These are phyloP conservation scores for Epichloe gansuensis DNA, from an alignment of 2,329 filamentous ascomycete genomes.

Conservation along the genomic window DNA sequence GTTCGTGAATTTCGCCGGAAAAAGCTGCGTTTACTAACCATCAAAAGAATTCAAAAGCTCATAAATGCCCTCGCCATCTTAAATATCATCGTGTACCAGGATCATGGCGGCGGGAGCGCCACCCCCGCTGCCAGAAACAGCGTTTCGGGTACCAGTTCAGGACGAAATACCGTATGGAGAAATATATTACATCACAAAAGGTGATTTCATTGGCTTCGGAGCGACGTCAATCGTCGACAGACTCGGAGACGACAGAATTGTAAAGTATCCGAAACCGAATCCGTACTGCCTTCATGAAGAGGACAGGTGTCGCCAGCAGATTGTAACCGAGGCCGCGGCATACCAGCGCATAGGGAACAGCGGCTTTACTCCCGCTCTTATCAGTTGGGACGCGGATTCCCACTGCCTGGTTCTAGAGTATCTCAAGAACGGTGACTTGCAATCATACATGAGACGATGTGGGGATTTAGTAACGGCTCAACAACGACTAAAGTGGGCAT, in stretches of 20 bases:
- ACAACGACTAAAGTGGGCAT: neutral
- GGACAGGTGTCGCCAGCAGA: neutral
- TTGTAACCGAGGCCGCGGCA: neutral
- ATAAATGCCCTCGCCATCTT: too few species aligned
- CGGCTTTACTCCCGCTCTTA: neutral
- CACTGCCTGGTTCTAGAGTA: neutral
- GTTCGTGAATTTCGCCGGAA: neutral
- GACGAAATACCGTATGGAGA: neutral
- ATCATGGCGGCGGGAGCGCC: too few species aligned
- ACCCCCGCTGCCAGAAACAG: too few species aligned
- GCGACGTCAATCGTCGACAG: constrained; percentile 11
- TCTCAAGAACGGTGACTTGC: neutral
- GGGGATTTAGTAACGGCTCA: neutral
- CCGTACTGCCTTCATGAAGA: constrained; percentile 11
- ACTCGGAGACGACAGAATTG: constrained; percentile 10
- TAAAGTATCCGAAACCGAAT: constrained; percentile 12
- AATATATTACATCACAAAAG: constrained; percentile 12
- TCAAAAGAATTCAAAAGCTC: too few species aligned
- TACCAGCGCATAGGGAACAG: neutral
- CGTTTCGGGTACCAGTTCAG: neutral
- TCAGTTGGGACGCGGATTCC: constrained; percentile 1
- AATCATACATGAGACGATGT: neutral
- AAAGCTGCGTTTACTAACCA: too few species aligned
- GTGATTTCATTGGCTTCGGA: constrained; percentile 8
- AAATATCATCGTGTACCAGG: too few species aligned